phyloP scores from a whole-genome alignment of 2,329 filamentous ascomycete species.

The Lachnellula subtilissima region DNA sequence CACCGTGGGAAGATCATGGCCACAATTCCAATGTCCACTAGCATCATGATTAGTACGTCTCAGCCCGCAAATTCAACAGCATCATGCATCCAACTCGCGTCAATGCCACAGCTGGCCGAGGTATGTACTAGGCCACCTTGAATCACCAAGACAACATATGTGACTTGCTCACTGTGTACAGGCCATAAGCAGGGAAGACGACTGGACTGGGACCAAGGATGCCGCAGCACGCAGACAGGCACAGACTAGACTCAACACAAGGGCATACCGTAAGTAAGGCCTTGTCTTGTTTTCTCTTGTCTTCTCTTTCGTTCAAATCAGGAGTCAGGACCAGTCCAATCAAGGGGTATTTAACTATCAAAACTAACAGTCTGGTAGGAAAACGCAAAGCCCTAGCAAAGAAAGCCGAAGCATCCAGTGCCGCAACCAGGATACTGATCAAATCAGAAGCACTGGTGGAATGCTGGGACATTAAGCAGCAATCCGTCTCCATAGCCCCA shows the following conservation, averaged over 20 bases:
- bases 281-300: not conserved
- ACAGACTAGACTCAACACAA: conserved; percentile 43
- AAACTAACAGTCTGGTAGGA: conserved; percentile 27
- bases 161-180: conserved; percentile 30
- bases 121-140: conserved; percentile 24
- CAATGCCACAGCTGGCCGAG: conserved; percentile 37
- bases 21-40: conserved; percentile 5
- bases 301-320: conserved; percentile 13
- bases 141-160: conserved; percentile 10
- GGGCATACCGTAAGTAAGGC: conserved; percentile 38
- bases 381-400: conserved; percentile 31
- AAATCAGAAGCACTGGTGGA: conserved; percentile 32
- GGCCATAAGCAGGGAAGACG: conserved; percentile 37
- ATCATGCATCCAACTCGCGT: conserved; percentile 28
- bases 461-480: conserved; percentile 33
- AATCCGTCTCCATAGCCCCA: conserved; percentile 31
- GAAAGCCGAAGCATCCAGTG: conserved; percentile 18
- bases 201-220: conserved; percentile 44
- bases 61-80: conserved; percentile 13
- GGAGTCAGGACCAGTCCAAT: conserved; percentile 6
- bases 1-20: not conserved
- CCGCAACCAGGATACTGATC: conserved; percentile 15
- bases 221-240: conserved; percentile 37
- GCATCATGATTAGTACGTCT: conserved; percentile 24
- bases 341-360: conserved; percentile 10